phyloP scores from a whole-genome alignment of 1,284 basidiomycete genomes.

The Marasmius tenuissimus region DNA sequence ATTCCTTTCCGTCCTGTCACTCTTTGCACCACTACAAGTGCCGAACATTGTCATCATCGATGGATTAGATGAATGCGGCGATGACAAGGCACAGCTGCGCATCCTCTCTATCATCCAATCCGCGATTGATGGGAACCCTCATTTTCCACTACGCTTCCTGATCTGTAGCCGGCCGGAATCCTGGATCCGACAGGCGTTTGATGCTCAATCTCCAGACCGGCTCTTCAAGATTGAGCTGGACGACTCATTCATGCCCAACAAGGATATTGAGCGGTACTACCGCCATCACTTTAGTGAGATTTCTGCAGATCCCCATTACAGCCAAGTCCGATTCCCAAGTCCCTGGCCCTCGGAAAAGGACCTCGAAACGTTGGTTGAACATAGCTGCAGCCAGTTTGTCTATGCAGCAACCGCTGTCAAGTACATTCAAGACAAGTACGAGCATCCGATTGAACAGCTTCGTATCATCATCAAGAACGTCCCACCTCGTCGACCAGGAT shows the following conservation, averaged over 20 bases:
- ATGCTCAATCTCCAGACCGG: not conserved
- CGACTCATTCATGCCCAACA: not conserved
- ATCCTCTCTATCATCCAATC: not conserved
- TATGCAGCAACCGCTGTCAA: conserved; percentile 11
- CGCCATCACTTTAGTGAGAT: not conserved
- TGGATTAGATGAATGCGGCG: not conserved
- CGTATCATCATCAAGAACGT: not conserved
- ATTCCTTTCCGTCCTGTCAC: too few relatives aligned
- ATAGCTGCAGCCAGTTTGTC: conserved; percentile 11
- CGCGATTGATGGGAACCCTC: not conserved
- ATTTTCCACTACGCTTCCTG: not conserved
- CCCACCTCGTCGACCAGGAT: not conserved
- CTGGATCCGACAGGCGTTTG: not conserved
- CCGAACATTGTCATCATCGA: not conserved
- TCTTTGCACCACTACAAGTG: too few relatives aligned
- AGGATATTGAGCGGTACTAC: not conserved
- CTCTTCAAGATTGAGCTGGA: not conserved
- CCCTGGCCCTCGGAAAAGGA: conserved; percentile 7
- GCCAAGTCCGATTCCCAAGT: not conserved
- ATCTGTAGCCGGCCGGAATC: not conserved
- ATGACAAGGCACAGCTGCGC: not conserved
- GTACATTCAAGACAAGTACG: conserved; percentile 4
- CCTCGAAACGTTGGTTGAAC: conserved; percentile 2
- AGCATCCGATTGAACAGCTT: conserved; percentile 4
- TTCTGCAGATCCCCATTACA: not conserved